phyloP scores from a whole-genome alignment of 2,329 filamentous ascomycete genomes.

The Setomelanomma holmii region DNA sequence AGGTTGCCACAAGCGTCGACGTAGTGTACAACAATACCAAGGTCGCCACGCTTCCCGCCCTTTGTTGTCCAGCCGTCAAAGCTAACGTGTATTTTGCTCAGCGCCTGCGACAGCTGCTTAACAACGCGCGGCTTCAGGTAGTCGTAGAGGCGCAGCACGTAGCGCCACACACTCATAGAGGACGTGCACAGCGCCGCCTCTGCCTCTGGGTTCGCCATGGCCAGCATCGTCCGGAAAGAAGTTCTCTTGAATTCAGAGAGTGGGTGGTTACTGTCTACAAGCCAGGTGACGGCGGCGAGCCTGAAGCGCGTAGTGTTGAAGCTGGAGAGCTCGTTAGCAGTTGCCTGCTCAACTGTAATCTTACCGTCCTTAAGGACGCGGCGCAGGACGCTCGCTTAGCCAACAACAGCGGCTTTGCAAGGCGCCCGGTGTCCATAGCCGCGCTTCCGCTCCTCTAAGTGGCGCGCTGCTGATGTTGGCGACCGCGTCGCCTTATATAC shows the following conservation, averaged over 20 bases:
- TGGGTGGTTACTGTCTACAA: slow-evolving; percentile 8
- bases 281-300: slow-evolving; percentile 2
- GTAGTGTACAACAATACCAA: slow-evolving; percentile 7
- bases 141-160: background rate
- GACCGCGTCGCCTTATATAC: slow-evolving; percentile 4
- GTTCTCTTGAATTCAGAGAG: slow-evolving; percentile 3
- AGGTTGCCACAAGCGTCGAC: background rate
- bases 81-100: no score
- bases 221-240: background rate
- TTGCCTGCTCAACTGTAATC: background rate
- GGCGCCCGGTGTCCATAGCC: slow-evolving; percentile 1
- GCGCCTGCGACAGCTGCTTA: no score
- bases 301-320: slow-evolving; percentile 6
- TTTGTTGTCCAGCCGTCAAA: no score
- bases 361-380: background rate
- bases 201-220: background rate
- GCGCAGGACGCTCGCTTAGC: slow-evolving; percentile 1
- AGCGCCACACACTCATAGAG: background rate
- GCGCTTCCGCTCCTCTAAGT: slow-evolving; percentile 2
- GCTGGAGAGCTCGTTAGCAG: slow-evolving; percentile 1
- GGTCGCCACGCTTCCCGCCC: slow-evolving; percentile 1
- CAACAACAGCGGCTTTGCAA: background rate
- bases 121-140: no score
- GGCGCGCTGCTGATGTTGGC: background rate
- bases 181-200: slow-evolving; percentile 3